A percentile compares a stretch with the other conserved stretches of the same genome.
Conservation (phyloP, 371 early-diverging fungal species). For the Actinomortierella wolfii region DNA sequence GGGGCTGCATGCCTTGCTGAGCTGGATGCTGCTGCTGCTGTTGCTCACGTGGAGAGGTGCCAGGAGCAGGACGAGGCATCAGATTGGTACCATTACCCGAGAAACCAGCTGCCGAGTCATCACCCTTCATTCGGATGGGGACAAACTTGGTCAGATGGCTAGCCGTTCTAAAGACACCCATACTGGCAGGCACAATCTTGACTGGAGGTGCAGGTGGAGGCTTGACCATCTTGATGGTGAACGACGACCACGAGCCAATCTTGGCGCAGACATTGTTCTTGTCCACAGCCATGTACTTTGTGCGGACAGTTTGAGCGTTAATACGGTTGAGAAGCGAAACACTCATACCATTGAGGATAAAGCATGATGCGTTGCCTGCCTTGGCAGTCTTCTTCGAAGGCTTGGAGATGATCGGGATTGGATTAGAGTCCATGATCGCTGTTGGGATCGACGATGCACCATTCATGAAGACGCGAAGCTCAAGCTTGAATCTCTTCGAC, state of each 20-base stretch:
- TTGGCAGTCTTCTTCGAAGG: constrained; percentile 83
- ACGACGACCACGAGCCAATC: constrained; percentile 75
- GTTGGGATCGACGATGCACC: constrained; percentile 35
- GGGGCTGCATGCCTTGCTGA: too few relatives aligned
- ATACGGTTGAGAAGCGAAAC: constrained; percentile 79
- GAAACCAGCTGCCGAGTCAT: constrained; percentile 1
- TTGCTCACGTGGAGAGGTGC: constrained; percentile 4
- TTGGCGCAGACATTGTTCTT: constrained; percentile 66
- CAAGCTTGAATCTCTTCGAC: constrained; percentile 73
- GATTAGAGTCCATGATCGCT: constrained; percentile 69
- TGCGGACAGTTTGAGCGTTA: constrained; percentile 81
- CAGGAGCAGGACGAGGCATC: constrained; percentile 13
- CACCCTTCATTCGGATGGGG: constrained; percentile 47
- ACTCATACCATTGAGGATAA: constrained; percentile 65
- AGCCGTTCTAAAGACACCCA: constrained; percentile 34
- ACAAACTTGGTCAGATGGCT: constrained; percentile 43
- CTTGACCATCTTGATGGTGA: constrained; percentile 67
- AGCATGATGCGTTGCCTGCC: constrained; percentile 71
- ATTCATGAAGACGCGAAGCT: constrained; percentile 52
- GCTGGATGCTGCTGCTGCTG: constrained; percentile 7
- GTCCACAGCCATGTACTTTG: constrained; percentile 70
- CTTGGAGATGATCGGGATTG: constrained; percentile 80
- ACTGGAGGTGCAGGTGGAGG: constrained; percentile 48
- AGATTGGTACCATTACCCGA: constrained; percentile 12
- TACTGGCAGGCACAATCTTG: constrained; percentile 37